Conservation (phyloP, 768 basidiomycete species). For the Lactifluus pinguis region DNA sequence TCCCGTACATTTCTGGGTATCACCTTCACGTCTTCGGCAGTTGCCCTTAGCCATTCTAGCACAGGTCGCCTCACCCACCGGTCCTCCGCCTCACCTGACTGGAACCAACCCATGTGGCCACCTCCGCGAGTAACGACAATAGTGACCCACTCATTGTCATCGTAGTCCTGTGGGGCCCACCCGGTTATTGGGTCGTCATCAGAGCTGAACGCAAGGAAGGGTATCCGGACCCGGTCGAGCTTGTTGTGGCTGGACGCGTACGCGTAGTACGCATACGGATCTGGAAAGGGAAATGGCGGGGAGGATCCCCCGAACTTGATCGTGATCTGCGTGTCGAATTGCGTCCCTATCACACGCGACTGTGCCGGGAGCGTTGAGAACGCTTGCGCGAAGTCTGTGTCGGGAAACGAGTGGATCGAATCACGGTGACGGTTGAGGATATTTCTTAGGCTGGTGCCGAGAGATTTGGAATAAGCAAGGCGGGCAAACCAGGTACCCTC, state of each 20-base stretch:
- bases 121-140: slow-evolving; percentile 56
- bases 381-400: slow-evolving; percentile 38
- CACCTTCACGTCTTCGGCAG: slow-evolving; percentile 43
- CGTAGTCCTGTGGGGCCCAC: slow-evolving; percentile 48
- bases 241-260: slow-evolving; percentile 55
- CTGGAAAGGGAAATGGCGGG: slow-evolving; percentile 38
- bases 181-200: slow-evolving; percentile 77
- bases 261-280: slow-evolving; percentile 39
- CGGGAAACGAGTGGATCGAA: slow-evolving; percentile 39
- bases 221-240: slow-evolving; percentile 53
- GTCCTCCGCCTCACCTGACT: slow-evolving; percentile 29
- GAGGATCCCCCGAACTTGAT: slow-evolving; percentile 55
- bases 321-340: slow-evolving; percentile 58
- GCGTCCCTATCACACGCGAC: slow-evolving; percentile 43
- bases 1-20: slow-evolving; percentile 26
- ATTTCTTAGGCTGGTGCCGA: slow-evolving; percentile 65
- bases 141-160: slow-evolving; percentile 43
- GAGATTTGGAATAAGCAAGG: slow-evolving; percentile 64
- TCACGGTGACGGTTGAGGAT: slow-evolving; percentile 45
- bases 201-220: slow-evolving; percentile 69
- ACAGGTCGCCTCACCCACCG: slow-evolving; percentile 69
- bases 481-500: slow-evolving; percentile 46
- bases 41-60: slow-evolving; percentile 61
- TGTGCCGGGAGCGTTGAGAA: slow-evolving; percentile 35
- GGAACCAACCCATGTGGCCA: slow-evolving; percentile 72